Evolutionary conservation across 83 land plant species (phyloP).

Genomic region (Thuja plicata): DNA sequence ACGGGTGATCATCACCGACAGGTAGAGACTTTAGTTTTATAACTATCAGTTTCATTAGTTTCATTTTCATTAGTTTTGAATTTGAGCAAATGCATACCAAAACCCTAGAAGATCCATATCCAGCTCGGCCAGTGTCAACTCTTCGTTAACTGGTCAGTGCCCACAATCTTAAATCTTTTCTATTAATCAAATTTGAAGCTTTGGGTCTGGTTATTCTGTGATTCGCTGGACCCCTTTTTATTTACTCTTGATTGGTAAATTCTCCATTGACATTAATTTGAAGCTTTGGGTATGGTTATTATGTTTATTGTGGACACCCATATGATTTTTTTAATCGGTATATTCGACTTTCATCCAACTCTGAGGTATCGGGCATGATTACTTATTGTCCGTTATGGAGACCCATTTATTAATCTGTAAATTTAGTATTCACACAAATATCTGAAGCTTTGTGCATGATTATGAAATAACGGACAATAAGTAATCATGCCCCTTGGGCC

Average conservation of each 20-base stretch:
- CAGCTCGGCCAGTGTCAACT: slow-evolving; percentile 4
- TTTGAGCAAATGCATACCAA: too few species aligned
- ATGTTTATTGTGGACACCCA: neutral
- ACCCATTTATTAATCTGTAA: neutral
- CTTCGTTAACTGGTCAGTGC: neutral
- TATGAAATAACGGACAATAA: neutral
- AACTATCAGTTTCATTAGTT: too few species aligned
- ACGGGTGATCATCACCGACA: too few species aligned
- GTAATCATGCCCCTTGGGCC: too few species aligned
- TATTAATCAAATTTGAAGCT: neutral
- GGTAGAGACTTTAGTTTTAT: too few species aligned
- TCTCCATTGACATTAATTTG: neutral
- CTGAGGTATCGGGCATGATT: neutral
- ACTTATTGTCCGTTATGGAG: neutral
- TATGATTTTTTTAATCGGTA: neutral
- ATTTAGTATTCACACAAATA: neutral
- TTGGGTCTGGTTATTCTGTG: neutral
- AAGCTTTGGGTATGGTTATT: neutral
- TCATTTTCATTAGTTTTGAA: too few species aligned
- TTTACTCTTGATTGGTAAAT: neutral
- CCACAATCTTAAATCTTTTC: neutral
- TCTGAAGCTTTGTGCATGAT: neutral
- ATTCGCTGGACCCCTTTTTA: neutral
- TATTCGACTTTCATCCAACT: neutral
- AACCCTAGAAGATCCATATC: too few species aligned